Percentiles rank a stretch among this genome's conserved stretches.
Conservation (phyloP, 2,329 filamentous ascomycete genomes). For the Acrodontium crateriforme region DNA sequence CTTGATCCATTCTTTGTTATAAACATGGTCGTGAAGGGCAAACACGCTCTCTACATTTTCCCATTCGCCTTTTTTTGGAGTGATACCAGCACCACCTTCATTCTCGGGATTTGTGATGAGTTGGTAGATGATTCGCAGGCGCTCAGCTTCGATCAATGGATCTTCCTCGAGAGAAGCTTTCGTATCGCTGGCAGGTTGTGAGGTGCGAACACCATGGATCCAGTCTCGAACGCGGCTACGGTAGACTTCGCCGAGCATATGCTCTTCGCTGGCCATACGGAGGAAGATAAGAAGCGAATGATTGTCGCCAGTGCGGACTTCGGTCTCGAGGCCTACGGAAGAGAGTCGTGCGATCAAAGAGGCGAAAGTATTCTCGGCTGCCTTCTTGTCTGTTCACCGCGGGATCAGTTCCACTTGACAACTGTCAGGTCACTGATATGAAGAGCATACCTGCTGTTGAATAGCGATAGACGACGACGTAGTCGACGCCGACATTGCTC, state of each 20-base stretch:
- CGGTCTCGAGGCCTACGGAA: conserved; percentile 67
- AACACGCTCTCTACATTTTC: conserved; percentile 36
- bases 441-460: conserved; percentile 45
- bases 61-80: conserved; percentile 37
- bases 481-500: conserved; percentile 64
- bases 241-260: conserved; percentile 70
- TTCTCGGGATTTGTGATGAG: conserved; percentile 41
- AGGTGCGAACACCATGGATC: conserved; percentile 73
- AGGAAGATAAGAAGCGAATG: conserved; percentile 71
- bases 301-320: conserved; percentile 69
- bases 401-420: not conserved
- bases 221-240: conserved; percentile 75
- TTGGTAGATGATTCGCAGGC: conserved; percentile 74
- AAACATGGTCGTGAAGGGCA: conserved; percentile 35
- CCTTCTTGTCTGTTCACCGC: conserved; percentile 42
- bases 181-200: conserved; percentile 62
- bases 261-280: conserved; percentile 59
- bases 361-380: conserved; percentile 63
- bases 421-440: not conserved
- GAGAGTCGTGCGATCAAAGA: conserved; percentile 64
- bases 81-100: conserved; percentile 38
- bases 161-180: conserved; percentile 54
- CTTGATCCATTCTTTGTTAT: conserved; percentile 41
- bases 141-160: conserved; percentile 75
- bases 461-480: conserved; percentile 70